Percentiles rank a stretch among this genome's conserved stretches.
These are phyloP conservation scores for Aspergillus pseudonomiae DNA, from an alignment of 2,329 filamentous ascomycete species.

Conservation along the genomic window DNA sequence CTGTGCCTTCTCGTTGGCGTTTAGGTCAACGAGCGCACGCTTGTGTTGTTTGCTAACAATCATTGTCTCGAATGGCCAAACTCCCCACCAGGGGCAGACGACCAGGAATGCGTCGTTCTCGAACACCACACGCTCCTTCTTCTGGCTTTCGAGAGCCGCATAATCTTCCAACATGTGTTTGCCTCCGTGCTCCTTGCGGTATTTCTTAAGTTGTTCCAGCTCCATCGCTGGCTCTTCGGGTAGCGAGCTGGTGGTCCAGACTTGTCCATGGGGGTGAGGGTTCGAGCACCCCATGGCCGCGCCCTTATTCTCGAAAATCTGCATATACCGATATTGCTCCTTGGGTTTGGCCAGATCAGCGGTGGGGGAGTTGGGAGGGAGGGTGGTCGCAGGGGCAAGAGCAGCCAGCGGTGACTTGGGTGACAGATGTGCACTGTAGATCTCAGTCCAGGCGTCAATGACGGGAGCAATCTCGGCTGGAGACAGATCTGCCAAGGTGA, in stretches of 20 bases:
- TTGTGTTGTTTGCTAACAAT: constrained; percentile 83
- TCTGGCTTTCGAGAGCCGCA: constrained; percentile 76
- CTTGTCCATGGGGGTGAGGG: constrained; percentile 93
- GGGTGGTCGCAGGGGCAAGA: constrained; percentile 48
- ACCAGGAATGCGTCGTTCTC: constrained; percentile 84
- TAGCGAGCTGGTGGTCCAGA: constrained; percentile 90
- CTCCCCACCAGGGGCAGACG: constrained; percentile 95
- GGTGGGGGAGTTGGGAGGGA: constrained; percentile 51
- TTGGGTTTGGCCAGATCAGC: constrained; percentile 57
- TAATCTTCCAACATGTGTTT: constrained; percentile 85
- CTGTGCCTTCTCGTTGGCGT: constrained; percentile 67
- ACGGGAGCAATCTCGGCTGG: constrained; percentile 77
- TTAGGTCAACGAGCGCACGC: constrained; percentile 80
- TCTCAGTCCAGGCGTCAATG: constrained; percentile 85
- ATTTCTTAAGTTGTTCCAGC: constrained; percentile 75
- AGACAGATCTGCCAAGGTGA: constrained; percentile 88
- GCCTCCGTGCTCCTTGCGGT: constrained; percentile 71
- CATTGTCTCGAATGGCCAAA: constrained; percentile 97
- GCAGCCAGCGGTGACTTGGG: constrained; percentile 66
- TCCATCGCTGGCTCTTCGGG: constrained; percentile 88
- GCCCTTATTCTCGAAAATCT: constrained; percentile 99
- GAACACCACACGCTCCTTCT: constrained; percentile 83
- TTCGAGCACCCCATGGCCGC: constrained; percentile 98
- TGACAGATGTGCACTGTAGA: constrained; percentile 82
- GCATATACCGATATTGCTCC: constrained; percentile 91